phyloP scores from a whole-genome alignment of 371 early-diverging fungal species.

The Gilbertella persicaria region DNA sequence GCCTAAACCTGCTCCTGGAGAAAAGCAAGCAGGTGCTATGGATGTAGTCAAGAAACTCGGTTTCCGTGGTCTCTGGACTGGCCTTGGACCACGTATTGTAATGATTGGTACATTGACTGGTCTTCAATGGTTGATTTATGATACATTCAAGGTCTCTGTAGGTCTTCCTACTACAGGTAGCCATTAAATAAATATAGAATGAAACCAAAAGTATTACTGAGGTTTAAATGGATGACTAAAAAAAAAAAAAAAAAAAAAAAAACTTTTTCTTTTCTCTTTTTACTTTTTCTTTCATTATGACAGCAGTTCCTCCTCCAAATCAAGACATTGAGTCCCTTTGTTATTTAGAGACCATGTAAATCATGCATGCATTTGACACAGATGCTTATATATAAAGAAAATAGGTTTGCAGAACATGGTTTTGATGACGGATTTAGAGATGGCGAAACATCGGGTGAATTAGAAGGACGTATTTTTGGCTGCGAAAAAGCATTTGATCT shows the following conservation, averaged over 20 bases:
- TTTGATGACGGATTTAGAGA: slow-evolving; percentile 68
- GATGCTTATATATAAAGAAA: neutral
- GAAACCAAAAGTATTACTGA: no score
- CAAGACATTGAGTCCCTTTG: slow-evolving; percentile 61
- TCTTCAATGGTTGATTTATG: slow-evolving; percentile 55
- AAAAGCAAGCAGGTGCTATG: slow-evolving; percentile 56
- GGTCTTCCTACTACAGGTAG: slow-evolving; percentile 37
- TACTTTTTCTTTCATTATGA: slow-evolving; percentile 16
- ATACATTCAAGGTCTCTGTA: slow-evolving; percentile 29
- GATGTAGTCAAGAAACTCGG: slow-evolving; percentile 65
- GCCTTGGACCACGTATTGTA: slow-evolving; percentile 71
- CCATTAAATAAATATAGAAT: no score
- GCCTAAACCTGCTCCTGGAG: slow-evolving; percentile 57
- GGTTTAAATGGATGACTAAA: no score
- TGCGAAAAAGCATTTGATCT: slow-evolving; percentile 73
- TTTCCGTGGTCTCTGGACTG: slow-evolving; percentile 62
- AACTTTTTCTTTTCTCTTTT: slow-evolving; percentile 3
- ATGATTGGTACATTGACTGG: slow-evolving; percentile 78
- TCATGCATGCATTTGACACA: neutral
- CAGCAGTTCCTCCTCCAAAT: slow-evolving; percentile 31
- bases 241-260: neutral
- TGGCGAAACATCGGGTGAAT: slow-evolving; percentile 60
- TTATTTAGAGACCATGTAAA: slow-evolving; percentile 66
- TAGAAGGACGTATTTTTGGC: slow-evolving; percentile 76
- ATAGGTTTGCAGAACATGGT: slow-evolving; percentile 70